A percentile compares a stretch with the other conserved stretches of the same genome.
These are phyloP conservation scores for Luzula sylvatica DNA, from an alignment of 176 grass and related monocot genomes.

Conservation along the genomic window DNA sequence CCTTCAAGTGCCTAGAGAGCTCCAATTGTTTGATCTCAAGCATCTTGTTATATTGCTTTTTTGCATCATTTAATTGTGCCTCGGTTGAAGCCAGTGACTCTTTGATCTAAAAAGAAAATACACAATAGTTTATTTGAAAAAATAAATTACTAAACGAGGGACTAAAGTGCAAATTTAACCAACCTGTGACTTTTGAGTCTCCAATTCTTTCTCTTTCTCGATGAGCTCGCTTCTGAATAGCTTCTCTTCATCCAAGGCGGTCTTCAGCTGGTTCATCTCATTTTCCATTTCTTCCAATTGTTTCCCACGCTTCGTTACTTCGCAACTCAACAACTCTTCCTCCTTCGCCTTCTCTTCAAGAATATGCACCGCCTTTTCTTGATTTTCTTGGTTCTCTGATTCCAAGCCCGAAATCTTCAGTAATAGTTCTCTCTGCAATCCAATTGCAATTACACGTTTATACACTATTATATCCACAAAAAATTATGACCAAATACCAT, in stretches of 20 bases:
- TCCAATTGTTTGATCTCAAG: constrained; percentile 90
- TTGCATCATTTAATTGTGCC: constrained; percentile 65
- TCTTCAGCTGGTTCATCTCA: constrained; percentile 43
- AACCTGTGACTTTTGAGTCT: constrained; percentile 75
- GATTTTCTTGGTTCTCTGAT: constrained; percentile 54
- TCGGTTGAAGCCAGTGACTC: constrained; percentile 48
- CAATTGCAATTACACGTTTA: constrained; percentile 18
- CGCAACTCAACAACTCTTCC: constrained; percentile 43
- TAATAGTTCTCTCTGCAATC: constrained; percentile 54
- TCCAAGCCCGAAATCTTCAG: constrained; percentile 66
- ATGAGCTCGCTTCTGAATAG: constrained; percentile 45
- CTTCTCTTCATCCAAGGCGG: constrained; percentile 65
- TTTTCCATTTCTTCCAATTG: constrained; percentile 54
- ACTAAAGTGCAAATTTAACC: constrained; percentile 11
- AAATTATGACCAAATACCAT: constrained; percentile 39
- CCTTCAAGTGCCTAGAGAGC: constrained; percentile 89
- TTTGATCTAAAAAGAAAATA: constrained; percentile 46
- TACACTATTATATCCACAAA: neutral
- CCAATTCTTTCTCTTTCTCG: constrained; percentile 64
- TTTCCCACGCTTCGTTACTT: constrained; percentile 58
- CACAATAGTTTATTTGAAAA: constrained; percentile 23
- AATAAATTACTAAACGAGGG: neutral
- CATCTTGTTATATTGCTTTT: constrained; percentile 75
- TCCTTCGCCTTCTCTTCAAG: constrained; percentile 57
- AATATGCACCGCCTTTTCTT: constrained; percentile 39